phyloP scores from a whole-genome alignment of 176 grass and related monocot genomes.

The Musa beccarii region DNA sequence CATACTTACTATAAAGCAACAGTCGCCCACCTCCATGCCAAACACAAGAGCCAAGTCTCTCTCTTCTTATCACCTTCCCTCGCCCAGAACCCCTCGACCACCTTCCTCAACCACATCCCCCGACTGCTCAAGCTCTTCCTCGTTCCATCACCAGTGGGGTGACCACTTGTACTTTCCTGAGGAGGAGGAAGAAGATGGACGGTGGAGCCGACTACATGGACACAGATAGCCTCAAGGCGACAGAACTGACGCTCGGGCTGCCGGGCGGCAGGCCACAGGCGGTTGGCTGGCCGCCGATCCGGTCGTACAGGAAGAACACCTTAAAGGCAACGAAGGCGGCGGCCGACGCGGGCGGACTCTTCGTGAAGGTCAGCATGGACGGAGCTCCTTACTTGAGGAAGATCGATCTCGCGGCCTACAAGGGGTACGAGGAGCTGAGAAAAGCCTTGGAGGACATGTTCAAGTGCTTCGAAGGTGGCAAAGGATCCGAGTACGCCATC shows the following conservation, averaged over 20 bases:
- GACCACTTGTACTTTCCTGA: background rate
- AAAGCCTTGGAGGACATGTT: constrained; percentile 38
- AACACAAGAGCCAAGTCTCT: too few relatives aligned
- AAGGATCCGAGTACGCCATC: background rate
- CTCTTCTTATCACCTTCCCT: too few relatives aligned
- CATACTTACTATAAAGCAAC: too few relatives aligned
- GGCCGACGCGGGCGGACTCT: constrained; percentile 6
- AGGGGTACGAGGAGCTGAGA: constrained; percentile 34
- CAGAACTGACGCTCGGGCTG: constrained; percentile 31
- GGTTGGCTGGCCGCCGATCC: constrained; percentile 35
- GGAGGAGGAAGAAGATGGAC: background rate
- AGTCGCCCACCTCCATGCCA: too few relatives aligned
- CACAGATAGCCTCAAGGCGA: constrained; percentile 20
- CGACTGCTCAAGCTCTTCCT: too few relatives aligned
- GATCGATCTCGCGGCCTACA: constrained; percentile 30
- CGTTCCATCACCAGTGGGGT: too few relatives aligned
- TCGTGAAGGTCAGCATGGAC: constrained; percentile 48
- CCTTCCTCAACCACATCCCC: too few relatives aligned
- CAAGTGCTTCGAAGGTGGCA: constrained; percentile 23
- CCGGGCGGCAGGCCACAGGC: constrained; percentile 30
- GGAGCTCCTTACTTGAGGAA: constrained; percentile 43
- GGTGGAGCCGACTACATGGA: background rate
- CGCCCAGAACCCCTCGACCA: too few relatives aligned
- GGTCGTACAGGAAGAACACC: constrained; percentile 31
- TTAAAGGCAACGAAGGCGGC: constrained; percentile 16